Conservation (phyloP, 805 yeast species). For the Kuraishia molischiana region DNA sequence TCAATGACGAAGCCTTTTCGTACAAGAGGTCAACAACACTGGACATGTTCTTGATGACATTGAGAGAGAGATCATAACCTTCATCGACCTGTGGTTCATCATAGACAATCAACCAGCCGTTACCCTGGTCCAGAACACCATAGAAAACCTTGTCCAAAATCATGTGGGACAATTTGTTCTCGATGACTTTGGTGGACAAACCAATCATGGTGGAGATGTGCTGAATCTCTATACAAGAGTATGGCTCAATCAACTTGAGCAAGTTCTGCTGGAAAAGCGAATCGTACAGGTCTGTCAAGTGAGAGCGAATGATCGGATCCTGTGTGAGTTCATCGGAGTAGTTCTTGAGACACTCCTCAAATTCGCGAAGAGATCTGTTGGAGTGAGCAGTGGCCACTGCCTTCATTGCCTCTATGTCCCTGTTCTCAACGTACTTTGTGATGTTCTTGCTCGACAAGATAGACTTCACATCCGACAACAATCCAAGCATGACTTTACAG, state of each 20-base stretch:
- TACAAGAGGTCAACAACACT: slow-evolving; percentile 83
- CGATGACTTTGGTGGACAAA: slow-evolving; percentile 78
- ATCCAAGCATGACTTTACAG: slow-evolving; percentile 86
- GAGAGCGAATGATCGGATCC: slow-evolving; percentile 84
- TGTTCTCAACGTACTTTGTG: slow-evolving; percentile 36
- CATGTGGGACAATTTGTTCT: slow-evolving; percentile 93
- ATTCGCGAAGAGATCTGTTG: slow-evolving; percentile 83
- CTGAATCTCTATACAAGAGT: slow-evolving; percentile 87
- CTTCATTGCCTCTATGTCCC: slow-evolving; percentile 92
- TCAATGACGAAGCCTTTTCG: slow-evolving; percentile 84
- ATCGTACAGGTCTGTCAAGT: slow-evolving; percentile 88
- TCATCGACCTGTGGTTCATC: slow-evolving; percentile 85
- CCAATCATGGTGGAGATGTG: slow-evolving; percentile 87
- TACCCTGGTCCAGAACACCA: slow-evolving; percentile 97
- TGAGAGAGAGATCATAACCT: slow-evolving; percentile 80
- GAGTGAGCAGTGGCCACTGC: slow-evolving; percentile 86
- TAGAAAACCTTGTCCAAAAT: slow-evolving; percentile 89
- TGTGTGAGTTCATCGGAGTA: slow-evolving; percentile 70
- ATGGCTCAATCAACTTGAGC: slow-evolving; percentile 91
- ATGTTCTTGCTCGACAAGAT: slow-evolving; percentile 64
- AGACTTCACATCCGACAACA: slow-evolving; percentile 76
- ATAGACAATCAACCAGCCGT: slow-evolving; percentile 91
- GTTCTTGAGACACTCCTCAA: slow-evolving; percentile 69
- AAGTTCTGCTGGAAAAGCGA: slow-evolving; percentile 87
- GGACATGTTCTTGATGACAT: slow-evolving; percentile 79